These are phyloP conservation scores for Coemansia sp. DNA, from an alignment of 192 early-diverging fungal species.

Conservation along the genomic window DNA sequence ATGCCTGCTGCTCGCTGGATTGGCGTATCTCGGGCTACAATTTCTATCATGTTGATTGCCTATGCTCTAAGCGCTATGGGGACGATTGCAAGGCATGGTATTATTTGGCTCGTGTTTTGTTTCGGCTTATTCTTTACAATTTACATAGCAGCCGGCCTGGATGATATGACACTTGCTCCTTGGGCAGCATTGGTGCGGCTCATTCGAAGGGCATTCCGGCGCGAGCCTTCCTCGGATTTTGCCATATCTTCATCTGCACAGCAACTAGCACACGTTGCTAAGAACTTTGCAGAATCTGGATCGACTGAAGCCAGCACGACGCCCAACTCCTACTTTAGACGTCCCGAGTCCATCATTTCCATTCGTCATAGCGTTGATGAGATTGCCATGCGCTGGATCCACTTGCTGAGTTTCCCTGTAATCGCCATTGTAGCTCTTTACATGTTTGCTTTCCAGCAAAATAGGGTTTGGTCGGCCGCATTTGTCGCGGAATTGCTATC, in stretches of 20 bases:
- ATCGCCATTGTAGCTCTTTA: not conserved
- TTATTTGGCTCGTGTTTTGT: not conserved
- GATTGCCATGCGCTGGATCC: slow-evolving; percentile 6
- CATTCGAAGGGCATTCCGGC: not conserved
- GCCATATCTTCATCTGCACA: not conserved
- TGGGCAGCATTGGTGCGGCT: not conserved
- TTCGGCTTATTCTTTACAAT: not conserved
- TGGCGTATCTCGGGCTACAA: not conserved
- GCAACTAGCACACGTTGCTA: not conserved
- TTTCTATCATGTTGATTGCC: not conserved
- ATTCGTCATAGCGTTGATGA: slow-evolving; percentile 6
- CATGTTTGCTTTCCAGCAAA: not conserved
- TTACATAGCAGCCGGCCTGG: not conserved
- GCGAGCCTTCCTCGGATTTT: not conserved
- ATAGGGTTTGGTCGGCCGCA: not conserved
- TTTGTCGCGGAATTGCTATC: not conserved
- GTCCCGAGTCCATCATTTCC: not conserved
- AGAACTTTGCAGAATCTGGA: not conserved
- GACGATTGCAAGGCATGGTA: not conserved
- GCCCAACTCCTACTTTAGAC: not conserved
- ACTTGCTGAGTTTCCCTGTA: not conserved
- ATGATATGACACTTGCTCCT: not conserved
- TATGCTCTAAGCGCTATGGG: not conserved
- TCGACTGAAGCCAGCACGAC: not conserved
- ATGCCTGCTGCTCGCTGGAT: not conserved